Evolutionary conservation across 352 stramenopile species (phyloP).

Genomic region (Phytophthora vignae): DNA sequence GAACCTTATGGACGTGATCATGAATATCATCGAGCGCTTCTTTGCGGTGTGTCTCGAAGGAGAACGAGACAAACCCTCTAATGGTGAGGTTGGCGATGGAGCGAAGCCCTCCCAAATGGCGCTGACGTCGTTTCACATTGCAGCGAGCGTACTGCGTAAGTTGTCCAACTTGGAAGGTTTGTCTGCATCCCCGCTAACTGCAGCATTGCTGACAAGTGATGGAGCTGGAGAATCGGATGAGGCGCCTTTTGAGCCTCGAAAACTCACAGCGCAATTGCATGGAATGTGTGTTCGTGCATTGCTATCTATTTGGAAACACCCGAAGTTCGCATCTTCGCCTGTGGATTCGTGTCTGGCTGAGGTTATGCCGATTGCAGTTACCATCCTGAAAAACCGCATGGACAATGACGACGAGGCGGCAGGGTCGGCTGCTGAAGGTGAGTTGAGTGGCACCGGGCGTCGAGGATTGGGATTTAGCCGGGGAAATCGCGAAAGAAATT

Average conservation of each 20-base stretch:
- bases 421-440: conserved; percentile 38
- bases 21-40: conserved; percentile 60
- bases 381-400: conserved; percentile 81
- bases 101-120: conserved; percentile 59
- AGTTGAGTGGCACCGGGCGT: conserved; percentile 35
- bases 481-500: conserved; percentile 39
- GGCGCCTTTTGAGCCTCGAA: conserved; percentile 55
- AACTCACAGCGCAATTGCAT: conserved; percentile 72
- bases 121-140: conserved; percentile 72
- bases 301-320: conserved; percentile 67
- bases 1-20: conserved; percentile 61
- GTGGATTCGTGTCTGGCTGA: conserved; percentile 65
- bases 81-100: not conserved
- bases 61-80: conserved; percentile 11
- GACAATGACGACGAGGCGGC: conserved; percentile 46
- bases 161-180: conserved; percentile 77
- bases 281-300: conserved; percentile 62
- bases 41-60: conserved; percentile 39
- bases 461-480: conserved; percentile 46
- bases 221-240: conserved; percentile 40
- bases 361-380: conserved; percentile 75
- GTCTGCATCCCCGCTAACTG: conserved; percentile 67
- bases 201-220: conserved; percentile 66
- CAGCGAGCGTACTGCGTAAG: conserved; percentile 63
- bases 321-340: conserved; percentile 48